phyloP scores from a whole-genome alignment of 75 land plant genomes.

The Larix kaempferi region DNA sequence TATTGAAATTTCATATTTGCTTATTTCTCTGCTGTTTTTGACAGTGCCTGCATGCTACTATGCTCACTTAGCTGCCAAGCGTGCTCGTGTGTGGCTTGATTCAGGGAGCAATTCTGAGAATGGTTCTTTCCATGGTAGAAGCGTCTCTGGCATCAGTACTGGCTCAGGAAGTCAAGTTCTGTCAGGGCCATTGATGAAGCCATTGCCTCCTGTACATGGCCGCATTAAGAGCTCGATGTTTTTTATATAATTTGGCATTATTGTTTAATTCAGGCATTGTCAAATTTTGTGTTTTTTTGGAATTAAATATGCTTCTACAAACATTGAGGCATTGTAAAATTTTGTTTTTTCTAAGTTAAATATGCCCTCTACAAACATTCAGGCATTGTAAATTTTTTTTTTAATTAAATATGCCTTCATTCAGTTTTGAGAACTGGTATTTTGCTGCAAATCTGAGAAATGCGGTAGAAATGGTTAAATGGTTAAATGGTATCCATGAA shows the following conservation, averaged over 20 bases:
- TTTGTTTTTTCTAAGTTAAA: no score
- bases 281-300: no score
- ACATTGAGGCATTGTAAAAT: no score
- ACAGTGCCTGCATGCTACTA: constrained; percentile 31
- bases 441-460: no score
- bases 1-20: not conserved
- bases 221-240: constrained; percentile 15
- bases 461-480: no score
- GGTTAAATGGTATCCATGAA: no score
- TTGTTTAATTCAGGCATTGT: no score
- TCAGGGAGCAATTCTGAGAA: constrained; percentile 5
- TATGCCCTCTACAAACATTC: no score
- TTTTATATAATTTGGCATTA: constrained; percentile 8
- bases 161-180: constrained; percentile 3
- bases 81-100: constrained; percentile 27
- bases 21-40: not conserved
- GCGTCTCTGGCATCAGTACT: not conserved
- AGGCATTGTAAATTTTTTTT: no score
- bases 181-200: constrained; percentile 3
- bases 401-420: no score
- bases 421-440: no score
- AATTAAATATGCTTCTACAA: no score
- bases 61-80: constrained; percentile 22
- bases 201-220: constrained; percentile 13
- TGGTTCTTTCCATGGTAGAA: constrained; percentile 14